A percentile compares a stretch with the other conserved stretches of the same genome.
Evolutionary conservation across 2,329 filamentous ascomycete genomes (phyloP).

Genomic region (Chaetomiaceae sp.): DNA sequence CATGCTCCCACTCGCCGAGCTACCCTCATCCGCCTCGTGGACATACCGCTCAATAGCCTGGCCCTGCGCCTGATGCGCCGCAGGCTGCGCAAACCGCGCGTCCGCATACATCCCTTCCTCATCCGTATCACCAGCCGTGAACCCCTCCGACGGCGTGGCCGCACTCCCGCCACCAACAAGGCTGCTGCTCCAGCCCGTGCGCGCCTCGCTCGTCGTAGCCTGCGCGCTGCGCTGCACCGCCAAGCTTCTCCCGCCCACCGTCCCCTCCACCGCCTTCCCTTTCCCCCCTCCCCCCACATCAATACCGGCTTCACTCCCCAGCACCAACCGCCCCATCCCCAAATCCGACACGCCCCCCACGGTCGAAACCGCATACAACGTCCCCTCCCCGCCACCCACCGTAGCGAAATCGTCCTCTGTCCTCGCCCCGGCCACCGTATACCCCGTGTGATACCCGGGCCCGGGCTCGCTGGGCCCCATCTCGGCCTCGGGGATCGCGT

Average conservation of each 20-base stretch:
- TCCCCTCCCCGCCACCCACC: not conserved
- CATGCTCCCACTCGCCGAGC: not conserved
- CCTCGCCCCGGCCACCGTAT: slow-evolving; percentile 27
- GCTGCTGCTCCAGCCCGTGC: slow-evolving; percentile 1
- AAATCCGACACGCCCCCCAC: slow-evolving; percentile 31
- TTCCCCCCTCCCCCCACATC: slow-evolving; percentile 7
- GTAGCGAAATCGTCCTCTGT: slow-evolving; percentile 21
- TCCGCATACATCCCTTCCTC: slow-evolving; percentile 26
- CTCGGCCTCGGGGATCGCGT: slow-evolving; percentile 35
- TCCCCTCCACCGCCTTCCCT: not conserved
- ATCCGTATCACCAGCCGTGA: slow-evolving; percentile 28
- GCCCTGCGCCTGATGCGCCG: slow-evolving; percentile 24
- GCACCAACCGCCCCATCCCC: slow-evolving; percentile 30
- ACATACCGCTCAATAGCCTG: slow-evolving; percentile 19
- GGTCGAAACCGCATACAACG: slow-evolving; percentile 26
- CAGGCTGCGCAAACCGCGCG: slow-evolving; percentile 32
- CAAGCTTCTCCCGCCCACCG: slow-evolving; percentile 30
- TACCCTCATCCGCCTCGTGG: slow-evolving; percentile 3
- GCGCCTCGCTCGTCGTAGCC: slow-evolving; percentile 17
- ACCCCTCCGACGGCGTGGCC: slow-evolving; percentile 34
- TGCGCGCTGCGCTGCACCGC: slow-evolving; percentile 37
- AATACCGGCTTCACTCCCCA: slow-evolving; percentile 26
- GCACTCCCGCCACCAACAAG: too few species aligned
- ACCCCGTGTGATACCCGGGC: slow-evolving; percentile 41
- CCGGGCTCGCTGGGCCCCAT: slow-evolving; percentile 43